These are phyloP conservation scores for Luvunga scandens DNA, from an alignment of 345 rosid species.

Conservation along the genomic window DNA sequence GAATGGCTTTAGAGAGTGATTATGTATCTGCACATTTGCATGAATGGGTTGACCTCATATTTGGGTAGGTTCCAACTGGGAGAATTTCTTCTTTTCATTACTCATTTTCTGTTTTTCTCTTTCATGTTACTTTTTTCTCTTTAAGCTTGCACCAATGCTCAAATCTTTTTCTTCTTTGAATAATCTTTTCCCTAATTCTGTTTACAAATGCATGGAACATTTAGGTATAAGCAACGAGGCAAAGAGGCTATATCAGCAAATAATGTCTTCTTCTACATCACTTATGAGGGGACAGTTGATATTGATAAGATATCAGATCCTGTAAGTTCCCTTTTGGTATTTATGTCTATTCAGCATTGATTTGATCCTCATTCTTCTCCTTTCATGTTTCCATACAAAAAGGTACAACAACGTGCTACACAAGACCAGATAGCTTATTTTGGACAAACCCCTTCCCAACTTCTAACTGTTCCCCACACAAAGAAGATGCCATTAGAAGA, in stretches of 20 bases:
- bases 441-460: slow-evolving; percentile 99
- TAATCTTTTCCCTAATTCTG: background rate
- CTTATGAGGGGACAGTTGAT: slow-evolving; percentile 94
- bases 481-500: slow-evolving; percentile 77
- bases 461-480: slow-evolving; percentile 79
- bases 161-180: background rate
- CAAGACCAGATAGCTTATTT: slow-evolving; percentile 99
- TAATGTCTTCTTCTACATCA: slow-evolving; percentile 94
- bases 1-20: slow-evolving; percentile 95
- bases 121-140: background rate
- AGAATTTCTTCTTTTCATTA: background rate
- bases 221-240: slow-evolving; percentile 95
- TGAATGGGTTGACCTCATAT: slow-evolving; percentile 98
- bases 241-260: slow-evolving; percentile 93
- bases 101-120: background rate
- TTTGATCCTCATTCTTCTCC: slow-evolving; percentile 16
- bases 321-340: slow-evolving; percentile 43
- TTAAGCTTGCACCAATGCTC: background rate
- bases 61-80: slow-evolving; percentile 56
- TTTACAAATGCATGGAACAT: slow-evolving; percentile 22
- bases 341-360: slow-evolving; percentile 12
- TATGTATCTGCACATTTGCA: slow-evolving; percentile 94
- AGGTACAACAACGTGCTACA: slow-evolving; percentile 89
- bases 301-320: slow-evolving; percentile 87
- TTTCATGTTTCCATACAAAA: slow-evolving; percentile 23